phyloP scores from a whole-genome alignment of 2,329 filamentous ascomycete species.

The Lasiodiplodia theobromae region DNA sequence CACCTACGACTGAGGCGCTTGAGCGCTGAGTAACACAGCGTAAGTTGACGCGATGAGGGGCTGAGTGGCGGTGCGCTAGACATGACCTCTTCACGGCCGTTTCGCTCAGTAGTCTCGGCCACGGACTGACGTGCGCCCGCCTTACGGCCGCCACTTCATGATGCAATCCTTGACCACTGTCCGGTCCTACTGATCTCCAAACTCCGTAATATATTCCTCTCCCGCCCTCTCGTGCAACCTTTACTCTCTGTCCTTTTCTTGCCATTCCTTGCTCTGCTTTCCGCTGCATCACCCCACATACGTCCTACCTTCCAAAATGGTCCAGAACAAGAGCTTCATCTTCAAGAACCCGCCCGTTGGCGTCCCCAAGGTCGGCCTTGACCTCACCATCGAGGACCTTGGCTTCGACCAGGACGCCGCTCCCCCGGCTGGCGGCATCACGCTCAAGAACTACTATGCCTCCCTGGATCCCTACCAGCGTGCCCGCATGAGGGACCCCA shows the following conservation, averaged over 20 bases:
- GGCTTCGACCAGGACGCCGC: slow-evolving; percentile 71
- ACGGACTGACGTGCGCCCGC: background rate
- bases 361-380: slow-evolving; percentile 72
- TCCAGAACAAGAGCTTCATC: slow-evolving; percentile 76
- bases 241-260: background rate
- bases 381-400: slow-evolving; percentile 71
- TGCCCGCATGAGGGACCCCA: slow-evolving; percentile 74
- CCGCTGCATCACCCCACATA: background rate
- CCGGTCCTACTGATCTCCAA: background rate
- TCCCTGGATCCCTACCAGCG: slow-evolving; percentile 88
- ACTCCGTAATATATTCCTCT: slow-evolving; percentile 8
- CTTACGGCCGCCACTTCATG: slow-evolving; percentile 22
- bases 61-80: background rate
- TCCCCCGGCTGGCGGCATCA: slow-evolving; percentile 69
- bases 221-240: background rate
- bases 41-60: background rate
- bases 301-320: slow-evolving; percentile 46
- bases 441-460: slow-evolving; percentile 73
- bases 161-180: slow-evolving; percentile 9
- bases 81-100: background rate
- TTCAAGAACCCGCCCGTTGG: slow-evolving; percentile 74
- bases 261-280: background rate
- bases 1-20: background rate
- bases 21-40: background rate
- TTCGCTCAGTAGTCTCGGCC: slow-evolving; percentile 13